Evolutionary conservation across 306 rosid species (phyloP), one percentile per base, ranked within the genome.

Genomic region (Cicer pinnatifidum): DNA sequence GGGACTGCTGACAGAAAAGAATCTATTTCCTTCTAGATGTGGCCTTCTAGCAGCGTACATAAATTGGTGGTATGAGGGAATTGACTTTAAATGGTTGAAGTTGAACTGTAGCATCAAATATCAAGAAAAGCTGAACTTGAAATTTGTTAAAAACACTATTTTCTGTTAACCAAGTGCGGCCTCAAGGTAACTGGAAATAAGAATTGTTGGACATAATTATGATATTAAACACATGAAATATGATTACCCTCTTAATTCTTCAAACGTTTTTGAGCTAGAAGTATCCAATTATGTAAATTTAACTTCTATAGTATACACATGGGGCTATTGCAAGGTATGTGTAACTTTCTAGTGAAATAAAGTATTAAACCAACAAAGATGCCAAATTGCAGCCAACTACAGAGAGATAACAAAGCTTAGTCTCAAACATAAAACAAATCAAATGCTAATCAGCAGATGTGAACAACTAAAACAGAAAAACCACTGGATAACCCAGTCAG

Each of bases 341-440:
- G 16, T 38, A 23, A 47, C 48, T 50, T 19, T 69, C 38, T 23
- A 61, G 52, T 33, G 16, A 71, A 44, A 63, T 6, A 17, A 8
- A 12, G 40, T 40, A 35, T 37, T 35, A 69, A 62, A 54, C 45
- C 57, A 43, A 51, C 35, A 40, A 33, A 76, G 67, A 11, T 46
- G 45, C 6, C 9, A 76, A 65, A 11, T 41, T 53, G 39, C 38
- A 47, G 20, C 44, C 8, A 64, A 81, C 10, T 38, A 48, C 10
- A 17, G 8, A 17, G 47, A 44, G 16, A 38, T 37, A 70, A 53
- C 17, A 52, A 47, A 71, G 37, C 39, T 45, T 37, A 38, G 33
- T 66, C 19, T 38, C 67, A 57, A 73, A 75, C 67, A 33, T 56
- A 37, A 62, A 69, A 38, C 35, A 75, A 41, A 70, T 75, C 43